Base-by-base conservation (phyloP, 345 rosid genomes). In the Bruguiera parviflora region DNA sequence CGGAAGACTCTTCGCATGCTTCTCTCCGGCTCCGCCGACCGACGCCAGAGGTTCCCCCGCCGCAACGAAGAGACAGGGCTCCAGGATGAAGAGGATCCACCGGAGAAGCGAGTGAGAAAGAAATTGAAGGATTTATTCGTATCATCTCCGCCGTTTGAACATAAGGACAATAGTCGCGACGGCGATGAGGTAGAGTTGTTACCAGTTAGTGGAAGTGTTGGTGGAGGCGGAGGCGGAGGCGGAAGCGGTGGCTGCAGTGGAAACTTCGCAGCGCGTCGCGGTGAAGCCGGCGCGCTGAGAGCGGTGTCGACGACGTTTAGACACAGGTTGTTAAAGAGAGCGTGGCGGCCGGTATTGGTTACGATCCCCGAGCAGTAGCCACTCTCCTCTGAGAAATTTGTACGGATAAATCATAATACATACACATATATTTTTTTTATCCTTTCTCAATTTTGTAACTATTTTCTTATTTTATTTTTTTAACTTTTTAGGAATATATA, bases 321-420 rank as follows among this genome's bases (percentile, higher is more conserved):
- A 35, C 83, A 78, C 72, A 79, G 96, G 55, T 75, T 91, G 69
- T 73, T 94, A 69, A 79, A 92, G 75, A 84, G 94, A 84, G 84
- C 96, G 28, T 94, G 98, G 98, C 88, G 97, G 63, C 97, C 98
- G 5, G 85, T 89, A 63, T 87, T 91, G 66, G 86, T 88, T 21
- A 78, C 95, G 0, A 94, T 91, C 46, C 92, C 98, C 3, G 98
- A 94, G 84, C 85, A 86, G 76, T 64, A 58, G 25, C 49, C 51
- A 15, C 33, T 60, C 13, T 33, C 46, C 37, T 19, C n/a, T 8
- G 58, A 20, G 15, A 31, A 55, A 75, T 19, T 37, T 47, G 60
- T 66, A 32, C 60, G 75, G 66, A 9, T 25, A 79, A 66, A 68
- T 65, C 15, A 52, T 8, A 53, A 49, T 43, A 13, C 15, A 52